Base-by-base conservation (phyloP, 441 rosid genomes). In the Adansonia gregorii region DNA sequence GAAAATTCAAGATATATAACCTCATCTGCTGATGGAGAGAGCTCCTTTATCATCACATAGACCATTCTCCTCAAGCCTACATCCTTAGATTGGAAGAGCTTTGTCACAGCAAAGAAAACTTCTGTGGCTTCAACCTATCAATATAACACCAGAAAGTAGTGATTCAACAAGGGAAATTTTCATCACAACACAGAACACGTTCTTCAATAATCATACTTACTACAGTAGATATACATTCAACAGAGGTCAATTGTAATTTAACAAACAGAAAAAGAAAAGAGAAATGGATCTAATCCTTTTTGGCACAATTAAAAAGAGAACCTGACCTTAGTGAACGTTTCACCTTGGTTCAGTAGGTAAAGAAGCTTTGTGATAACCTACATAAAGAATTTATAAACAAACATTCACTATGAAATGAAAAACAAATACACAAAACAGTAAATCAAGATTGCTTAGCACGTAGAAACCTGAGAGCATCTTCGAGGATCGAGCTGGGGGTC, bases 1-100 rank as follows among this genome's bases (percentile, higher is more conserved):
- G 15, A 73, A 70, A 68, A 74, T 41, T 48, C 17, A 67, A 78
- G 58, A 79, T 63, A 81, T 75, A 66, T 64, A 80, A 95, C 99
- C 99, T 96, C 99, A 86, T 96, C 99, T 1, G 99, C 84, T 68
- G 97, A 96, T 67, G 99, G 99, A 77, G 98, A 96, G 74, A 96
- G 84, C 86, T 96, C 98, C 92, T 96, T 96, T 76, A 94, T 96
- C 81, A 96, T 93, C 89, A 96, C 85, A 85, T 94, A 96, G 48
- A 96, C 98, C 99, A 94, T 96, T 86, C 98, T 91, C 92, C 99
- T 94, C 84, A 96, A 80, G 51, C 96, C 98, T 39, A 92, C 72
- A 87, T 96, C 99, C 80, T 85, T 92, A 0, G 98, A 96, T 72
- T 96, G 99, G 78, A 96, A 96, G 78, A 96, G 99, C 85, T 96